Conservation (phyloP, 257 asterid genomes). For the Voacanga thouarsii region DNA sequence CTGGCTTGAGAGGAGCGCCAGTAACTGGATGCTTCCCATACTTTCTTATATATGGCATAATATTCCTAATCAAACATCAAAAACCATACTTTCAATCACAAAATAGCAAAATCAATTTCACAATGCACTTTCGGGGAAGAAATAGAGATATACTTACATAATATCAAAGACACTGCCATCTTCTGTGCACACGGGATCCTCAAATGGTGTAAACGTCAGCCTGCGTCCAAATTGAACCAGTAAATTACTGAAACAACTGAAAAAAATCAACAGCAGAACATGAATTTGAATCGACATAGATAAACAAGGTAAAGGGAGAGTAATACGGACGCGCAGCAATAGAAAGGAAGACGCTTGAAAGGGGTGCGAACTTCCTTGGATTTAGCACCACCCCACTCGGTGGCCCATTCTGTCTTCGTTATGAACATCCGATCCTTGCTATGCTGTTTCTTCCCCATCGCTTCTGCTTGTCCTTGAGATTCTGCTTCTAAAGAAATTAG, state of each 20-base stretch:
- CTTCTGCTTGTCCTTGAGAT: too few relatives aligned
- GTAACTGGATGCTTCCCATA: conserved; percentile 92
- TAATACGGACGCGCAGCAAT: conserved; percentile 87
- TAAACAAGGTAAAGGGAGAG: conserved; percentile 4
- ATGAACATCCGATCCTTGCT: conserved; percentile 95
- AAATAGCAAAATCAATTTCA: not conserved
- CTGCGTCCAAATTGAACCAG: conserved; percentile 40
- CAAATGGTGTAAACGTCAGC: conserved; percentile 93
- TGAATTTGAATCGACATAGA: not conserved
- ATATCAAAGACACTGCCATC: conserved; percentile 90
- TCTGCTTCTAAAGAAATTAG: not conserved
- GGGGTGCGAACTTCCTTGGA: conserved; percentile 77
- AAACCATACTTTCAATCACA: not conserved
- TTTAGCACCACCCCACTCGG: conserved; percentile 99
- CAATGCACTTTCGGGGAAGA: not conserved
- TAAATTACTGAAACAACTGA: conserved; percentile 2
- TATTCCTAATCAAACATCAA: conserved; percentile 46
- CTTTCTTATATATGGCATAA: conserved; percentile 76
- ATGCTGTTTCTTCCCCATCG: conserved; percentile 98
- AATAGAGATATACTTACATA: conserved; percentile 42
- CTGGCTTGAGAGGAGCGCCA: conserved; percentile 76
- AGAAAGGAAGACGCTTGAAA: conserved; percentile 90
- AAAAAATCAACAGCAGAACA: not conserved
- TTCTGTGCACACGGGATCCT: conserved; percentile 80
- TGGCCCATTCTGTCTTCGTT: conserved; percentile 99